Percentiles rank a stretch among this genome's conserved stretches.
phyloP scores from a whole-genome alignment of 164 flowering plant species.

The Aristolochia californica region DNA sequence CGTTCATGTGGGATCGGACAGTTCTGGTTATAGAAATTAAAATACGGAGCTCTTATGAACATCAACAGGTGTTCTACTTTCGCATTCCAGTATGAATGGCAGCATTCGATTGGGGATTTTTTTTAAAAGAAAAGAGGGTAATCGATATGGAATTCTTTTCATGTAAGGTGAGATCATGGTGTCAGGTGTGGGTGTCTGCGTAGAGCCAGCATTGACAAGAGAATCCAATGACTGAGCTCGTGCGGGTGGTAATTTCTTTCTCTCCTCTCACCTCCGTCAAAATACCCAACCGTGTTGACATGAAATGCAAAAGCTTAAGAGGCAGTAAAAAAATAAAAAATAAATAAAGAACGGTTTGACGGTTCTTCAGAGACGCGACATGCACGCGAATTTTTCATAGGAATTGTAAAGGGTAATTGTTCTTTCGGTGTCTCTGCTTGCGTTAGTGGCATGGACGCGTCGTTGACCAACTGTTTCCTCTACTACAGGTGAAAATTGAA shows the following conservation, averaged over 20 bases:
- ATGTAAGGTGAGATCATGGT: slow-evolving; percentile 9
- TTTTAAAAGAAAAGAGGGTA: background rate
- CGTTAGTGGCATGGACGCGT: too few species aligned
- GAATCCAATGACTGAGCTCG: slow-evolving; percentile 22
- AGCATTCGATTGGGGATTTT: background rate
- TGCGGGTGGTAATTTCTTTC: slow-evolving; percentile 6
- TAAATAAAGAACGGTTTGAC: too few species aligned
- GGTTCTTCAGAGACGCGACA: too few species aligned
- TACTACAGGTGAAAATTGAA: too few species aligned
- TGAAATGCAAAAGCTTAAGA: too few species aligned
- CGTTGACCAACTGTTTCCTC: too few species aligned
- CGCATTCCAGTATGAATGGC: background rate
- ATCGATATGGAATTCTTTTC: background rate
- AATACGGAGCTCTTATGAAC: background rate
- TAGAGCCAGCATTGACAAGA: slow-evolving; percentile 5
- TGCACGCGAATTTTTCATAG: too few species aligned
- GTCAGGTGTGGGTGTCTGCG: slow-evolving; percentile 14
- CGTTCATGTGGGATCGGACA: background rate
- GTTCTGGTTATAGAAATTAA: background rate
- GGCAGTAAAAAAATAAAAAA: too few species aligned
- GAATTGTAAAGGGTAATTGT: too few species aligned
- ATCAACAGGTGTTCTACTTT: background rate
- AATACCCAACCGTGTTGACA: too few species aligned
- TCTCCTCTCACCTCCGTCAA: too few species aligned
- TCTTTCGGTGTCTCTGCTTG: too few species aligned